A percentile compares a stretch with the other conserved stretches of the same genome.
Evolutionary conservation across 2,329 filamentous ascomycete genomes (phyloP).

Genomic region (Aureobasidium sp.): DNA sequence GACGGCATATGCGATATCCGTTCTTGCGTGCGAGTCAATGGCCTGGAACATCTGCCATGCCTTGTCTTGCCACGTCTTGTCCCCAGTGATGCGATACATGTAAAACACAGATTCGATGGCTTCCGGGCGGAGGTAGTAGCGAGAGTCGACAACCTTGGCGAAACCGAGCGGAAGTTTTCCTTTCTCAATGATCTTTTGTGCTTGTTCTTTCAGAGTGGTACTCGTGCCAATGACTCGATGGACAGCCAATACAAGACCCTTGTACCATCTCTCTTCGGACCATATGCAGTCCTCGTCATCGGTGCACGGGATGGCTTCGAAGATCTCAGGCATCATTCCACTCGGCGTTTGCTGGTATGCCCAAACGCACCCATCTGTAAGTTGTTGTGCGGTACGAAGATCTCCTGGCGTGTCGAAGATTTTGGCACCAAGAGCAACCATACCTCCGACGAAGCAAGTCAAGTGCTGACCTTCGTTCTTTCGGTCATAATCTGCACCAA

Average conservation of each 20-base stretch:
- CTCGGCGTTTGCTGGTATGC: constrained; percentile 49
- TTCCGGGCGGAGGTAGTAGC: constrained; percentile 64
- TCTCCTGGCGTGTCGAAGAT: constrained; percentile 50
- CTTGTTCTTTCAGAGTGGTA: constrained; percentile 9
- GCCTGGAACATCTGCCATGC: constrained; percentile 68
- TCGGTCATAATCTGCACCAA: constrained; percentile 20
- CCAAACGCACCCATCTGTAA: constrained; percentile 58
- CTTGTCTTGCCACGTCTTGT: constrained; percentile 55
- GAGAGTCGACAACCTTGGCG: constrained; percentile 45
- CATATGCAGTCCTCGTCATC: constrained; percentile 31
- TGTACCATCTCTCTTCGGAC: constrained; percentile 39
- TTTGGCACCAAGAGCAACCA: constrained; percentile 59
- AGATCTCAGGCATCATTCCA: constrained; percentile 55
- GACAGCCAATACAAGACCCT: constrained; percentile 31
- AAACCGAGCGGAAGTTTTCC: constrained; percentile 49
- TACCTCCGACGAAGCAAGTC: constrained; percentile 62
- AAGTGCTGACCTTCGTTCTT: constrained; percentile 49
- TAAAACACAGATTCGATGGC: constrained; percentile 76
- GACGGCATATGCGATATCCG: constrained; percentile 55
- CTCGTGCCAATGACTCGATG: constrained; percentile 20
- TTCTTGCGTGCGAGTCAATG: constrained; percentile 53
- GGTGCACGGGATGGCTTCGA: constrained; percentile 41
- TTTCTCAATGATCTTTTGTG: constrained; percentile 29
- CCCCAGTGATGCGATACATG: constrained; percentile 66
- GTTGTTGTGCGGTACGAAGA: constrained; percentile 46